Evolutionary conservation across 352 stramenopile genomes (phyloP).

Genomic region (Pythium folliculosum): DNA sequence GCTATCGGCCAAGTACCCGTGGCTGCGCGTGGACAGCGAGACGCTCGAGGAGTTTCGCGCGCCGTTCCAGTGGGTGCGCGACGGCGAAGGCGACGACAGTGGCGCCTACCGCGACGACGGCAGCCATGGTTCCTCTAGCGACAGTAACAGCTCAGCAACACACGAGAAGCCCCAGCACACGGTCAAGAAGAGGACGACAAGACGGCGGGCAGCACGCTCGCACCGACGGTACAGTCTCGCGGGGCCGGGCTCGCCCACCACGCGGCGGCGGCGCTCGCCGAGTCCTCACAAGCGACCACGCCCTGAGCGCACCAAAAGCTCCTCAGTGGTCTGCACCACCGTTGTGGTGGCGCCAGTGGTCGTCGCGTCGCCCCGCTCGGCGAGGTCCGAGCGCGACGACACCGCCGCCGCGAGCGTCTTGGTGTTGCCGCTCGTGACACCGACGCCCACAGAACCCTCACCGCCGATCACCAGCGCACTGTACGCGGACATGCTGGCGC

Average conservation of each 20-base stretch:
- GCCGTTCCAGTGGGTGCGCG: conserved; percentile 52
- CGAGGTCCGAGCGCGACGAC: conserved; percentile 15
- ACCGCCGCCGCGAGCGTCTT: not conserved
- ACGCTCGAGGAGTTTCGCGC: conserved; percentile 68
- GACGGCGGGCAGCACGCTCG: not conserved
- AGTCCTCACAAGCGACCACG: conserved; percentile 1
- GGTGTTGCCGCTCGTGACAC: not conserved
- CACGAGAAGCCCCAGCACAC: not conserved
- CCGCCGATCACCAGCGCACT: not conserved
- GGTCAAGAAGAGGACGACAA: not conserved
- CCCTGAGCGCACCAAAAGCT: not conserved
- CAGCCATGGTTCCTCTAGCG: not conserved
- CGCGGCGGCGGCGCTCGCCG: not conserved
- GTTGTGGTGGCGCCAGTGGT: too few species aligned
- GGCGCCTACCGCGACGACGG: not conserved
- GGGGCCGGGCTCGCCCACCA: not conserved
- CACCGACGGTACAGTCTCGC: conserved; percentile 11
- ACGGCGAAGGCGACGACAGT: not conserved
- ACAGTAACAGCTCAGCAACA: not conserved
- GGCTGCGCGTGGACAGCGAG: conserved; percentile 65
- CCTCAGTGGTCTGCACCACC: too few species aligned
- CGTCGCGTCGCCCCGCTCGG: not conserved
- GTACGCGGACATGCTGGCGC: conserved; percentile 9
- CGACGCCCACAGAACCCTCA: not conserved
- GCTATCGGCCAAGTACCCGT: conserved; percentile 71